phyloP scores from a whole-genome alignment of 768 basidiomycete genomes.

The Trametes cinnabarina region DNA sequence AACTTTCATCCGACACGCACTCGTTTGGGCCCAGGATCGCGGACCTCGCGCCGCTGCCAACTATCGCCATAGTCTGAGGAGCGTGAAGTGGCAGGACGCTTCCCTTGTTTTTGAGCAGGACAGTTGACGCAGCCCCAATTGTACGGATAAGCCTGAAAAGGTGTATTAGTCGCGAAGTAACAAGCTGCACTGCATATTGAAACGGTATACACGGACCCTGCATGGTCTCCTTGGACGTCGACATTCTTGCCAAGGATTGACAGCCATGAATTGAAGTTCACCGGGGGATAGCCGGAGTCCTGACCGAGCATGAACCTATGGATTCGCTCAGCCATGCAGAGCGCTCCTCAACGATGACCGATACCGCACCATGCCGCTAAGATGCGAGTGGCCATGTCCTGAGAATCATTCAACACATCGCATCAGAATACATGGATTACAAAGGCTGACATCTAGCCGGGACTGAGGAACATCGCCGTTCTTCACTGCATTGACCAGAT shows the following conservation, averaged over 20 bases:
- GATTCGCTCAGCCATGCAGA: not conserved
- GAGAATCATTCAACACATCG: not conserved
- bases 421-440: not conserved
- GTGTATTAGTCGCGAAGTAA: too few species aligned
- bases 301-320: conserved; percentile 47
- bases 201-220: conserved; percentile 6
- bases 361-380: conserved; percentile 52
- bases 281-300: conserved; percentile 49
- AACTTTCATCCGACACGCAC: conserved; percentile 22
- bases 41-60: conserved; percentile 52
- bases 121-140: conserved; percentile 61
- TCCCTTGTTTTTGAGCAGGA: conserved; percentile 60
- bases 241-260: conserved; percentile 33
- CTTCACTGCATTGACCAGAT: conserved; percentile 56
- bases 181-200: too few species aligned
- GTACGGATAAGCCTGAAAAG: conserved; percentile 24
- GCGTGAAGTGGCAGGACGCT: conserved; percentile 45
- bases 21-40: conserved; percentile 56
- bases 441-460: conserved; percentile 43
- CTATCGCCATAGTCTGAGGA: conserved; percentile 51
- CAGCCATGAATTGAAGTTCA: conserved; percentile 58
- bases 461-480: conserved; percentile 56
- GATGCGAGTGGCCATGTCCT: conserved; percentile 70
- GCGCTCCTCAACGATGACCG: not conserved
- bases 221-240: conserved; percentile 42